Evolutionary conservation across 495 filamentous ascomycete species (phyloP), one percentile per base, ranked within the genome.

Genomic region (Aspergillus saccharolyticus): DNA sequence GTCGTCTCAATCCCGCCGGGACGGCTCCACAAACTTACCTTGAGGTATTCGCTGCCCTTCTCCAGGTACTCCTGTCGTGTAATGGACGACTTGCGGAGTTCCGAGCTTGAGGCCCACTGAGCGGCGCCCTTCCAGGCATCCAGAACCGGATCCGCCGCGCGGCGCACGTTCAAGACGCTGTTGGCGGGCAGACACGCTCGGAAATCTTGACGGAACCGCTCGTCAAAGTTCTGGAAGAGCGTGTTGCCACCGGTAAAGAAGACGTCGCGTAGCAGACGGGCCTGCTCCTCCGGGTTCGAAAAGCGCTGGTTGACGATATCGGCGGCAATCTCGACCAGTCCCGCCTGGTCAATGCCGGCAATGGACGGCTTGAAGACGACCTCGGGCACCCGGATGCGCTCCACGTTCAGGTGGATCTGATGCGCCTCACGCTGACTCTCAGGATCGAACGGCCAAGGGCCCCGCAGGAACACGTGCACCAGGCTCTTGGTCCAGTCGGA

Each of bases 181-280:
- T 84, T 88, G 6, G 85, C 74, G 2, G 91, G 90, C 58, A 97
- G 68, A 39, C 88, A 80, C 14, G 85, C 83, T 17, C 79, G 79
- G 46, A 97, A 72, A 24, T 92, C 93, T 28, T 77, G 80, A 33
- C 79, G 75, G 59, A 98, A 74, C 20, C 94, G 77, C 53, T 96
- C 89, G 54, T 96, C 90, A 61, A 97, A 98, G 51, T 86, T 86
- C 51, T 83, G 68, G 66, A 96, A 97, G 45, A 94, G 70, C 1
- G 88, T 89, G 65, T 93, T 92, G n/a, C 94, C 94, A 30, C 94
- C 94, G 0, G 94, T 97, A 8, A 97, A 67, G 74, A 98, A 98
- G 17, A 98, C 81, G 64, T 97, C 93, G 56, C 80, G 85, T 15
- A 96, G 74, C 6, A 96, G 79, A 9, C 80, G 81, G 25, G 83